A percentile compares a stretch with the other conserved stretches of the same genome.
Evolutionary conservation across 306 rosid species (phyloP).

Genomic region (Ochetophila trinervis): DNA sequence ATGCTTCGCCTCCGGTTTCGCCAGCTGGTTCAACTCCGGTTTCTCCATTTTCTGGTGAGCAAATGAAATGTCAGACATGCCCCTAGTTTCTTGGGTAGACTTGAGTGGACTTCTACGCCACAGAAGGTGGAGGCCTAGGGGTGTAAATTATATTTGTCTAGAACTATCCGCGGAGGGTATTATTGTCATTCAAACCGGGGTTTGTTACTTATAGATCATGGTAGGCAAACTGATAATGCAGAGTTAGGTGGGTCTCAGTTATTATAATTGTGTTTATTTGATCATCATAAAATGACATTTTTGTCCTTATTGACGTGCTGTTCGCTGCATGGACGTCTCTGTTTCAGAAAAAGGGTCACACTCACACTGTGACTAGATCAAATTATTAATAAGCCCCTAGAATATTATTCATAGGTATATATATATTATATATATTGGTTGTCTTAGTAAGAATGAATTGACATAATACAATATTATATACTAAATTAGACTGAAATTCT

Average conservation of each 20-base stretch:
- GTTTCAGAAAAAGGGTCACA: neutral
- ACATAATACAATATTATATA: too few relatives aligned
- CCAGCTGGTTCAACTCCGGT: conserved; percentile 80
- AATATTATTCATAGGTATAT: too few relatives aligned
- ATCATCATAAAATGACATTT: conserved; percentile 8
- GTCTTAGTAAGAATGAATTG: too few relatives aligned
- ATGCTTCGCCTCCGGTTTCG: conserved; percentile 68
- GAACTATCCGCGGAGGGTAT: conserved; percentile 19
- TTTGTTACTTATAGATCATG: neutral
- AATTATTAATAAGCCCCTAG: too few relatives aligned
- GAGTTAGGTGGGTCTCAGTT: conserved; percentile 8
- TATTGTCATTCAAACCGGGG: conserved; percentile 25
- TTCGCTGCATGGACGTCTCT: neutral
- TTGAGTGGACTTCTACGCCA: neutral
- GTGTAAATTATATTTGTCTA: neutral
- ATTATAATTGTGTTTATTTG: neutral
- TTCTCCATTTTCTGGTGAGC: conserved; percentile 82
- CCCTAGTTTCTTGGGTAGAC: neutral
- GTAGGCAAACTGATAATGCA: neutral
- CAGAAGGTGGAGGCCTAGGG: neutral
- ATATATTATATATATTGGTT: too few relatives aligned
- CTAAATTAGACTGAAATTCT: too few relatives aligned
- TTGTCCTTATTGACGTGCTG: neutral
- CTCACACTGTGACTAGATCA: neutral
- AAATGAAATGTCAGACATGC: neutral